Base-by-base conservation (phyloP, 1,284 basidiomycete genomes). In the Lignosus rhinocerotis region DNA sequence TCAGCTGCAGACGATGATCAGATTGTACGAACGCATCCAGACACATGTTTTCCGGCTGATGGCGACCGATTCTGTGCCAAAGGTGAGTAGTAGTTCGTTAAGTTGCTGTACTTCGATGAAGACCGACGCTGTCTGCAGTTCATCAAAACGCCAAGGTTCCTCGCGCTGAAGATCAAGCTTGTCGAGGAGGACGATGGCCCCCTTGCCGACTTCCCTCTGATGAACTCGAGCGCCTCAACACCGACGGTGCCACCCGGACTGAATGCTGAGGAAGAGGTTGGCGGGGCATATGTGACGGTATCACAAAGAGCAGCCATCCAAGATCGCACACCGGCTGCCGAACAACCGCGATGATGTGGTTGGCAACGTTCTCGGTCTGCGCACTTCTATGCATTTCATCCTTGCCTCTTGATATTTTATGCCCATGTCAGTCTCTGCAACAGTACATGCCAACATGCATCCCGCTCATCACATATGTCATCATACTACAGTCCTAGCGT, bases 31-130 rank as follows among this genome's bases (percentile, higher is more conserved):
- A 75, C 87, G 95, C 56, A 98, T 99, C 59, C 96, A 98, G 76
- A 90, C 85, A 39, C 95, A 98, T 72, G 95, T 98, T 66, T 98
- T 98, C 82, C 85, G 96, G 53, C 75, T 98, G 65, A 97, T 99
- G 93, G 96, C 96, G 8, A 97, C 94, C 56, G 96, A 99, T 74
- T 98, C 95, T 8, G 91, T 98, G 31, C 96, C 96, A 19, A 95
- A 95, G 84, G 93, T 92, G 66, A 53, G 82, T 68, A 53, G 82
- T 68, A 32, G 8, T 45, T 14, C 19, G n/a, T 30, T 14, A 7
- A 8, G 41, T 55, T 53, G 19, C 52, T 34, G 53, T 25, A 46
- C 12, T 52, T 39, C 25, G 38, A 52, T 14, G 6, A 45, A 25
- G 34, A 36, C 33, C 52, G 51, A 44, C 42, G 59, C 19, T 30